phyloP scores from a whole-genome alignment of 108 stramenopile species.

The Aurantiochytrium sp. region DNA sequence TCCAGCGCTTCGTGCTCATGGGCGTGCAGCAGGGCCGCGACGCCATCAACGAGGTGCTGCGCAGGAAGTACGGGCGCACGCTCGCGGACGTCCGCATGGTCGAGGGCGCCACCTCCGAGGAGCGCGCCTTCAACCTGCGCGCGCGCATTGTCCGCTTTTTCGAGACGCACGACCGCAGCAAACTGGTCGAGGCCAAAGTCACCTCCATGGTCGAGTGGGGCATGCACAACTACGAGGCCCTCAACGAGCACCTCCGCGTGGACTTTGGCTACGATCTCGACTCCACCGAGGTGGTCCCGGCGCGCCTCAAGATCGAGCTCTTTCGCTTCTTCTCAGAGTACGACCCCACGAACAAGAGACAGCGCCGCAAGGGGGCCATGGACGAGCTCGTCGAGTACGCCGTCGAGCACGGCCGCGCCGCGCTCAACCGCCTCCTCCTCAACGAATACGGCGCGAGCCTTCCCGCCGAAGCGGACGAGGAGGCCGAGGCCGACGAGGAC shows the following conservation, averaged over 20 bases:
- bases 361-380: not conserved
- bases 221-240: not conserved
- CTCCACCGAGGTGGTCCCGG: not conserved
- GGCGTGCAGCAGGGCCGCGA: not conserved
- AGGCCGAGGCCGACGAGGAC: too few species aligned
- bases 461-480: not conserved
- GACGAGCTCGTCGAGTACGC: not conserved
- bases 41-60: not conserved
- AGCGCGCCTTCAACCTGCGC: not conserved
- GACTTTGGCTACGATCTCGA: not conserved
- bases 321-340: not conserved
- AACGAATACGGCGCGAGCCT: not conserved
- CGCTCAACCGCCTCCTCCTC: not conserved
- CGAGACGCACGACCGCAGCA: not conserved
- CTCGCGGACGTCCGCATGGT: not conserved
- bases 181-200: not conserved
- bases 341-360: not conserved
- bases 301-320: not conserved
- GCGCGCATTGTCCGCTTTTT: not conserved
- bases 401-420: not conserved
- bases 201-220: not conserved
- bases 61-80: not conserved
- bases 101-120: not conserved
- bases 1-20: not conserved
- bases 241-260: not conserved